These are phyloP conservation scores for Novymonas esmeraldas DNA, from an alignment of 208 protist genomes.

Conservation along the genomic window DNA sequence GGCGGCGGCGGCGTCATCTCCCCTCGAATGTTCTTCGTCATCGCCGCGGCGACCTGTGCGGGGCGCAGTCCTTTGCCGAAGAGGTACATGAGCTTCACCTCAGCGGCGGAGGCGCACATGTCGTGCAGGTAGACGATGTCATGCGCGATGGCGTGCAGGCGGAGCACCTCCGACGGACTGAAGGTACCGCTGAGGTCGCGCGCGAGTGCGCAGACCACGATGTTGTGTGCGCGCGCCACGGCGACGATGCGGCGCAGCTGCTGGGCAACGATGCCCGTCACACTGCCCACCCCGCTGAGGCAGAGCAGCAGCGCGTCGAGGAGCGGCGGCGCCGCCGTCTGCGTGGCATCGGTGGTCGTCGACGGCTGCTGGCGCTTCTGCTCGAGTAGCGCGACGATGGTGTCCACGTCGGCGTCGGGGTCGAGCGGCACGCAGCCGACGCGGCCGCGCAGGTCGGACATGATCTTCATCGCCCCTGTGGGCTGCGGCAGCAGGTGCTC, in stretches of 20 bases:
- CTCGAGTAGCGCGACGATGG: slow-evolving; percentile 40
- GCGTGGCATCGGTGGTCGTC: not conserved
- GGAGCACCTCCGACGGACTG: slow-evolving; percentile 32
- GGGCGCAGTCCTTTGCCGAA: slow-evolving; percentile 59
- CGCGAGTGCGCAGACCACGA: slow-evolving; percentile 45
- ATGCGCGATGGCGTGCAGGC: slow-evolving; percentile 40
- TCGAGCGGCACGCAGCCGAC: slow-evolving; percentile 53
- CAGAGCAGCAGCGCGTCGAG: slow-evolving; percentile 59
- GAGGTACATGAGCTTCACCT: slow-evolving; percentile 83
- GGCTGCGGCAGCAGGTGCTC: slow-evolving; percentile 56
- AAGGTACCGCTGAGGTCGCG: slow-evolving; percentile 50
- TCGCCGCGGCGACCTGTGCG: slow-evolving; percentile 36
- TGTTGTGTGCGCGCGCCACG: slow-evolving; percentile 22
- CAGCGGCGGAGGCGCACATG: slow-evolving; percentile 59
- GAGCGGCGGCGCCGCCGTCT: slow-evolving; percentile 25
- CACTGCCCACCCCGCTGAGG: slow-evolving; percentile 51
- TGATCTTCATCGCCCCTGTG: slow-evolving; percentile 44
- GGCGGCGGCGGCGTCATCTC: slow-evolving; percentile 48
- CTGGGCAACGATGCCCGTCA: slow-evolving; percentile 20
- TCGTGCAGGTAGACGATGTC: slow-evolving; percentile 53
- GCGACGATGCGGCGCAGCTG: slow-evolving; percentile 42
- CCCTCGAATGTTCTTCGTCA: slow-evolving; percentile 66
- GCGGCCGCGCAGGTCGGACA: slow-evolving; percentile 52
- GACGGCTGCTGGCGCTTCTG: slow-evolving; percentile 5
- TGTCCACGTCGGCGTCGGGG: slow-evolving; percentile 54